Evolutionary conservation across 768 basidiomycete species (phyloP), one percentile per base, ranked within the genome.

Genomic region (Phylloporus sp.): DNA sequence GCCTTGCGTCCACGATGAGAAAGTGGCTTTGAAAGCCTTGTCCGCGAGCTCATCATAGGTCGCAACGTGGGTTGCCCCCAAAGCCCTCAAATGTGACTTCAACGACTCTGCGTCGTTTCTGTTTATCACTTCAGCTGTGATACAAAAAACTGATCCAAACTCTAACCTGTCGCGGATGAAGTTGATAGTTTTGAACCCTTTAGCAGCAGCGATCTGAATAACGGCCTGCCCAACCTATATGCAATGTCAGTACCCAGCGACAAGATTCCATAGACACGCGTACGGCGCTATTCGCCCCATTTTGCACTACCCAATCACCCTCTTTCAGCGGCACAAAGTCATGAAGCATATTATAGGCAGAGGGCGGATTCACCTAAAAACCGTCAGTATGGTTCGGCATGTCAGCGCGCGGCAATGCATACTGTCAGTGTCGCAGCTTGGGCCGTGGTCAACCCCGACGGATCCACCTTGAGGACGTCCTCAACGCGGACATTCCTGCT

Each of bases 241-340:
- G 50, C 39, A 49, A 31, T 13, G 8, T 56, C 45, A 60, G 26
- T 43, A 29, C 15, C 10, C 35, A 35, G 18, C 12, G 8, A 39
- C n/a, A 46, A 29, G 10, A 41, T 29, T 4, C 41, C 10, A 9
- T 22, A 10, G 22, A 46, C 15, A 46, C 15, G 70, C 83, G 43
- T 52, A 90, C 91, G 18, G 88, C 86, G 58, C 87, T 87, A 59
- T 94, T 94, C 18, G 84, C 85, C 24, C 89, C 91, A 55, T 93
- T 94, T 67, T 94, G 91, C 11, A 94, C 65, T 15, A 95, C 75
- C 85, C 85, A 93, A 42, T 90, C 87, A 4, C 85, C 90, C 43
- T 76, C 73, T 45, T 79, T 55, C 38, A 92, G 76, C 31, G 74
- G 59, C 6, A 82, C 76, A 66, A 85, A 92, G 49, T 87, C 80